Base-by-base conservation (phyloP, 2,329 filamentous ascomycete species). In the Penicillium griseofulvum region DNA sequence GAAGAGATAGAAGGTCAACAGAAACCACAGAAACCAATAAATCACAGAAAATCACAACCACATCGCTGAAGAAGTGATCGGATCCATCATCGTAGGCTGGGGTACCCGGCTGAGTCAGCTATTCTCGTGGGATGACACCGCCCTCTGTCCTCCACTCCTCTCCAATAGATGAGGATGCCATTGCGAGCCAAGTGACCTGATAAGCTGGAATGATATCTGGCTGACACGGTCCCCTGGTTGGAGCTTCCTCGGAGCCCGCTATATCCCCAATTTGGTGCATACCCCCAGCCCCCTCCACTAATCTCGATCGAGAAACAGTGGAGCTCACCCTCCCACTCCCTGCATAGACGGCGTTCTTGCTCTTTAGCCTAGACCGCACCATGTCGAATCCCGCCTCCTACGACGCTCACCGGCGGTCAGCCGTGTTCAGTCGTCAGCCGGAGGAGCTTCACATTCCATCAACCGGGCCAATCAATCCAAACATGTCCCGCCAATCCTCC, bases 361-460 rank as follows among this genome's bases (percentile, higher is more conserved):
- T 58, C 53, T 61, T 59, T 54, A 51, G 37, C 24, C 11, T 33
- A 47, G 26, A 26, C 50, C 54, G 58, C 58, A 63, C 58, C 54
- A 78, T 78, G 75, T 70, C 75, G 56, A 78, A 77, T 64, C 73
- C 76, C 56, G 61, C 71, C 52, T 77, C 76, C 48, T 83, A 77
- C 70, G 80, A 83, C 55, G 75, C 77, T 44, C 75, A 79, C 58
- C 78, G 80, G 65, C 77, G 80, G 63, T 71, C 73, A 49, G 74
- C 78, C 53, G 71, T 75, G 24, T 76, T 78, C 60, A 74, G 71
- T 39, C 77, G 80, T 55, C 76, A 79, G 60, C 75, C 78, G 48
- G 83, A 86, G 63, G 83, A 85, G 68, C 74, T 83, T 64, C 83
- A 84, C 65, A 77, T 83, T 38, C 76, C 78, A 36, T 71, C 76